Percentiles rank a stretch among this genome's conserved stretches.
Evolutionary conservation across 495 filamentous ascomycete species (phyloP).

Genomic region (Hamigera avellanea): DNA sequence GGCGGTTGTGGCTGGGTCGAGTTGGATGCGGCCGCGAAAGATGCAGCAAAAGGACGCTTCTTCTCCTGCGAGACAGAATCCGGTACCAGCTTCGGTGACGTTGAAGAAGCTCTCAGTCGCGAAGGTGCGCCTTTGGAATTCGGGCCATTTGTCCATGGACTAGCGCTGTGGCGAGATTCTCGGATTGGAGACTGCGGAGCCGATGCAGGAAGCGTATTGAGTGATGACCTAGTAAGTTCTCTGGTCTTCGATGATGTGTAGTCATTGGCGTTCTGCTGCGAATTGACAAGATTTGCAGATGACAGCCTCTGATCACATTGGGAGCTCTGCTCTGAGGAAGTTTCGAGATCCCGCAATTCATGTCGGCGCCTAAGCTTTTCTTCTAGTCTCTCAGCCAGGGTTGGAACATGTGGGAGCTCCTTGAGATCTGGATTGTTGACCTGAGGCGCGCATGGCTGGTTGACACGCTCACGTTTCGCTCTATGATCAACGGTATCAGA

Average conservation of each 20-base stretch:
- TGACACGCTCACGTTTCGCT: neutral
- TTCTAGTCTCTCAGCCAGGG: constrained; percentile 25
- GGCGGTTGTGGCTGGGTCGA: neutral
- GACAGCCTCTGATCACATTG: too few relatives aligned
- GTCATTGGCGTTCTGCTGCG: neutral
- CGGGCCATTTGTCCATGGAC: neutral
- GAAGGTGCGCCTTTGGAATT: neutral
- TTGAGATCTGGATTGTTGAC: neutral
- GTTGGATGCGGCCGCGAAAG: neutral
- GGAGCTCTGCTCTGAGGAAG: neutral
- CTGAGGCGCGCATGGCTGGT: neutral
- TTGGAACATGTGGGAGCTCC: constrained; percentile 6
- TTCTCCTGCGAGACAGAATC: neutral
- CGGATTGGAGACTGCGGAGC: neutral
- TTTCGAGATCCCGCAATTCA: neutral
- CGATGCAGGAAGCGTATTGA: too few relatives aligned
- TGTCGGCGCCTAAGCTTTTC: constrained; percentile 10
- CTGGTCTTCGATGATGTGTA: too few relatives aligned
- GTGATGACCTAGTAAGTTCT: too few relatives aligned
- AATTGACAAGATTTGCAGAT: neutral
- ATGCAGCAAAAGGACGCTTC: neutral
- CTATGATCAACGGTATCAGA: constrained; percentile 9
- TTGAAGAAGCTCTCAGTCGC: neutral
- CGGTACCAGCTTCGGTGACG: neutral
- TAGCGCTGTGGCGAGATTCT: neutral